These are phyloP conservation scores for Penicillium fuscoglaucum DNA, from an alignment of 2,329 filamentous ascomycete genomes.

Conservation along the genomic window DNA sequence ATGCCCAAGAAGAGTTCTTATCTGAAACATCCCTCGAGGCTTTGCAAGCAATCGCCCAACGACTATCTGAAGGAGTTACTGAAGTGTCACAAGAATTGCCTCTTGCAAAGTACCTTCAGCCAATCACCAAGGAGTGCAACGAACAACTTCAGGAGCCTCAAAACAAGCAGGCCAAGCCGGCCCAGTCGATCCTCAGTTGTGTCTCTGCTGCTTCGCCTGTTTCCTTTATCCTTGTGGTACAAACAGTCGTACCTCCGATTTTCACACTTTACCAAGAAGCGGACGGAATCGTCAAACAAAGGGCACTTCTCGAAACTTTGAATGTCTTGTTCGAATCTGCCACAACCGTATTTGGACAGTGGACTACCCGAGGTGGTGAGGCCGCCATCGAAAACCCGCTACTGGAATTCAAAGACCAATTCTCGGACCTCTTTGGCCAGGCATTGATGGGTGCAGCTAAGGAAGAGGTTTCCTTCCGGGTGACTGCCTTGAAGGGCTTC, in stretches of 20 bases:
- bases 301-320: slow-evolving; percentile 62
- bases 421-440: slow-evolving; percentile 57
- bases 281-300: slow-evolving; percentile 62
- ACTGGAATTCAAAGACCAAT: slow-evolving; percentile 50
- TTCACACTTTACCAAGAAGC: slow-evolving; percentile 62
- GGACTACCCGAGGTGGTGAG: slow-evolving; percentile 48
- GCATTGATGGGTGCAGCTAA: slow-evolving; percentile 54
- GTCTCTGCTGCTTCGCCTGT: slow-evolving; percentile 56
- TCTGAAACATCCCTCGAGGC: slow-evolving; percentile 59
- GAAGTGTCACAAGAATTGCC: slow-evolving; percentile 43
- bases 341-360: slow-evolving; percentile 57
- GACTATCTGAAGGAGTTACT: slow-evolving; percentile 51
- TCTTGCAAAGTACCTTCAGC: slow-evolving; percentile 57
- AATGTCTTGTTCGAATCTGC: slow-evolving; percentile 60
- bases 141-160: slow-evolving; percentile 68
- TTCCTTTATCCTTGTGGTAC: slow-evolving; percentile 57
- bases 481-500: slow-evolving; percentile 51
- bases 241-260: slow-evolving; percentile 58
- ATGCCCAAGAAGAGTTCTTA: slow-evolving; percentile 65
- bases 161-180: slow-evolving; percentile 66
- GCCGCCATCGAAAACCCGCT: slow-evolving; percentile 45
- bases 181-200: slow-evolving; percentile 60
- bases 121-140: slow-evolving; percentile 66
- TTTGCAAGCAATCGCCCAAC: slow-evolving; percentile 56
- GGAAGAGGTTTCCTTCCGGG: slow-evolving; percentile 53